Conservation (phyloP, 306 rosid genomes). For the Quercus aquifolioides region DNA sequence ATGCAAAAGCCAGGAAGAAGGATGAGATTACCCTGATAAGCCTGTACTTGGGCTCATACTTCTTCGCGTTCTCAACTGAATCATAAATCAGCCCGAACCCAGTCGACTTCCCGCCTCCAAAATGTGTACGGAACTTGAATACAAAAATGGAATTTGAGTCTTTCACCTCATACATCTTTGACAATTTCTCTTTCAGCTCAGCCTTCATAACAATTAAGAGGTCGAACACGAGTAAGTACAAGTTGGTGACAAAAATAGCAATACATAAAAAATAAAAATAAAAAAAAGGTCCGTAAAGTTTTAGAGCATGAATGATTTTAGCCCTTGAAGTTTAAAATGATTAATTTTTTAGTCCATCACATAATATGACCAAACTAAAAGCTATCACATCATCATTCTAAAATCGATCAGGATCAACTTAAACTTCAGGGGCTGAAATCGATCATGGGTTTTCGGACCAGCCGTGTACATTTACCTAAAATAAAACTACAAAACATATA, state of each 20-base stretch:
- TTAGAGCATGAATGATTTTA: too few relatives aligned
- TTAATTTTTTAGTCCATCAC: too few relatives aligned
- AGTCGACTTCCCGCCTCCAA: conserved; percentile 33
- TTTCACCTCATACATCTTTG: conserved; percentile 24
- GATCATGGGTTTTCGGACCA: too few relatives aligned
- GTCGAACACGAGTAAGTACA: background rate
- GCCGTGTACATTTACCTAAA: too few relatives aligned
- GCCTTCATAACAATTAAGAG: conserved; percentile 18
- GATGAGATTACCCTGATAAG: conserved; percentile 27
- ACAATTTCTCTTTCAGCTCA: conserved; percentile 30
- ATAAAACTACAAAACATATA: background rate
- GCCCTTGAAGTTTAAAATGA: too few relatives aligned
- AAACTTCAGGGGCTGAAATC: too few relatives aligned
- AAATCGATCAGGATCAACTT: too few relatives aligned
- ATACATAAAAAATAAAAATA: background rate
- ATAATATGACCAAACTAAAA: too few relatives aligned
- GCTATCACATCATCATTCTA: too few relatives aligned
- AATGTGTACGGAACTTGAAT: conserved; percentile 32
- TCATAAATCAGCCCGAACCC: conserved; percentile 34
- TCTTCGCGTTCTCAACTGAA: conserved; percentile 30
- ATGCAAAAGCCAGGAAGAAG: background rate
- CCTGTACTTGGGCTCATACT: conserved; percentile 31
- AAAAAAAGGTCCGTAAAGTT: too few relatives aligned
- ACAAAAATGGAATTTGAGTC: conserved; percentile 26
- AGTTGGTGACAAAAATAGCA: background rate